Evolutionary conservation across 1,139 yeast species (phyloP).

Genomic region (Yamadazyma diddensiae): DNA sequence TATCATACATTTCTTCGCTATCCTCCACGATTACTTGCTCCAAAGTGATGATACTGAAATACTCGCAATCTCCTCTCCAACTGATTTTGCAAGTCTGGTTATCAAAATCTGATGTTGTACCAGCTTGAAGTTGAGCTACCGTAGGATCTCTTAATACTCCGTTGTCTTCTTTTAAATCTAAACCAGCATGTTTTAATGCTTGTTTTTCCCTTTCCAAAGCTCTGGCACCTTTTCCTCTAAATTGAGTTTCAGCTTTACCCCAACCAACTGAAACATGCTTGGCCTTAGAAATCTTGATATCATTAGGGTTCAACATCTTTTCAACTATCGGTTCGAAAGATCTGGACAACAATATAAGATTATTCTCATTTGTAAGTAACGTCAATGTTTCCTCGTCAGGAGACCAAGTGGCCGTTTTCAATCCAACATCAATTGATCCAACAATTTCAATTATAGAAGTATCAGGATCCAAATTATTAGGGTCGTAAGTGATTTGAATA

Average conservation of each 20-base stretch:
- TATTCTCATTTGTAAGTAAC: constrained; percentile 61
- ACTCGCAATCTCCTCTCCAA: constrained; percentile 97
- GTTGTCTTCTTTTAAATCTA: constrained; percentile 58
- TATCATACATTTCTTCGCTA: constrained; percentile 34
- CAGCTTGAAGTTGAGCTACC: constrained; percentile 69
- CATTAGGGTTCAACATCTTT: constrained; percentile 53
- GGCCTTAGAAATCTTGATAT: constrained; percentile 57
- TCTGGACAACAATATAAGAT: constrained; percentile 67
- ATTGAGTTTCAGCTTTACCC: constrained; percentile 98
- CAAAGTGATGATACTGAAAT: constrained; percentile 63
- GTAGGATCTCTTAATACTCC: constrained; percentile 83
- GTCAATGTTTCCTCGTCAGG: constrained; percentile 86
- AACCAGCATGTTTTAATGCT: constrained; percentile 65
- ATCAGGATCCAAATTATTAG: constrained; percentile 46
- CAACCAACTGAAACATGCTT: constrained; percentile 96
- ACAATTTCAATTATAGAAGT: constrained; percentile 66
- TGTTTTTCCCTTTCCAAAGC: constrained; percentile 66
- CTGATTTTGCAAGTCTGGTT: constrained; percentile 48
- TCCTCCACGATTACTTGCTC: constrained; percentile 49
- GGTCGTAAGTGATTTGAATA: constrained; percentile 62
- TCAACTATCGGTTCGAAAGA: constrained; percentile 80
- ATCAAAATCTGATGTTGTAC: constrained; percentile 58
- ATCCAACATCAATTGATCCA: constrained; percentile 79
- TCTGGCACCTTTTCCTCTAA: constrained; percentile 89
- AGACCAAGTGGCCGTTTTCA: constrained; percentile 80